Evolutionary conservation across 176 grass and related monocot species (phyloP).

Genomic region (Themeda triandra): DNA sequence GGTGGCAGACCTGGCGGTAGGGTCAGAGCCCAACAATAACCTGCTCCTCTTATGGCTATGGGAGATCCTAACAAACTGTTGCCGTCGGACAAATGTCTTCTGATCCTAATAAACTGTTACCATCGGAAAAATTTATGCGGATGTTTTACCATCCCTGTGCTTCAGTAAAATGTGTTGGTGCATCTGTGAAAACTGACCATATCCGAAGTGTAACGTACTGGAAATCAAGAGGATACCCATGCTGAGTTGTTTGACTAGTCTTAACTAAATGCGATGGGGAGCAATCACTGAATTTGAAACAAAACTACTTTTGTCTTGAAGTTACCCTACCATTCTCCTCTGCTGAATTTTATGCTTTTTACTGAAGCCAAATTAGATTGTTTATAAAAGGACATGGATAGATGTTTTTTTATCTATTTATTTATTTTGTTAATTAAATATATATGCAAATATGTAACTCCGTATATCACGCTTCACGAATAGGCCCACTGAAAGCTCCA

Average conservation of each 20-base stretch:
- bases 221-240: not conserved
- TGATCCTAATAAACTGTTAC: not conserved
- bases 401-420: too few relatives aligned
- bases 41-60: not conserved
- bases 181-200: not conserved
- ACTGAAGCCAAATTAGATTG: not conserved
- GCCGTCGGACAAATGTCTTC: not conserved
- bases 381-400: not conserved
- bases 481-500: too few relatives aligned
- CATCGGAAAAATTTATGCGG: not conserved
- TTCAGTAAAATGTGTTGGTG: not conserved
- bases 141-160: not conserved
- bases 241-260: not conserved
- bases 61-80: not conserved
- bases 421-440: too few relatives aligned
- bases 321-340: not conserved
- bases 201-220: not conserved
- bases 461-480: too few relatives aligned
- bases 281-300: not conserved
- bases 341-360: not conserved
- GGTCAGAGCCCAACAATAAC: not conserved
- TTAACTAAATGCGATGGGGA: not conserved
- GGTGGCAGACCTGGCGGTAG: rapidly evolving
- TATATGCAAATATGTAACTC: too few relatives aligned
- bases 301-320: not conserved